Evolutionary conservation across 139 green algal species (phyloP), one percentile per base, ranked within the genome.

Genomic region (Closterium sp.): DNA sequence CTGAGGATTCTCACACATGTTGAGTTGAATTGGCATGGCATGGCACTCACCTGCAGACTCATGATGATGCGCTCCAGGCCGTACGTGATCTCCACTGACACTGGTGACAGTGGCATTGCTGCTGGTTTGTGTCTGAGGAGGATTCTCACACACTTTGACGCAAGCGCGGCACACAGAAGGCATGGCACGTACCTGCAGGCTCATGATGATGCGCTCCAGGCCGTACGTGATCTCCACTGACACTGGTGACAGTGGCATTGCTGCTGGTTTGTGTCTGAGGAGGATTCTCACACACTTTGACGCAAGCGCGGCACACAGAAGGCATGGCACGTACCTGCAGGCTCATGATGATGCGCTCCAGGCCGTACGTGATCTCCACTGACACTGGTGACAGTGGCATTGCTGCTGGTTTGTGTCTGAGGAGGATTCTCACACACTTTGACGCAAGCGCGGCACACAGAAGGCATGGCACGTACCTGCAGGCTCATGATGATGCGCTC

Each of bases 1-100:
- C 99, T 99, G 79, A 99, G 92, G 95, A 99, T 99, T 38, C 98
- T 96, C 96, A 99, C 98, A 89, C 99, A 91, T 22, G 98, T 98
- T 93, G 99, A n/a, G n/a, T n/a, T n/a, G n/a, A n/a, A n/a, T n/a
- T n/a, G n/a, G n/a, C n/a, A n/a, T n/a, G n/a, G n/a, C n/a, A n/a
- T n/a, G n/a, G 99, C 1, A 98, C 99, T 91, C 99, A 92, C 89
- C 95, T 99, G 98, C 86, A 99, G 96, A 0, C 97, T 88, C 97
- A 87, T 87, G 84, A 29, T 87, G n/a, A 87, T n/a, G n/a, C 84
- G 84, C 84, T 87, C 28, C 1, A 32, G 84, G 11, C n/a, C 84
- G n/a, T 87, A 30, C 19, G n/a, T 29, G 99, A 62, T n/a, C 73
- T 86, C 73, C 22, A 86, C 73, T 9, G 27, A 86, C 73, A 31